Percentiles rank a stretch among this genome's conserved stretches.
Evolutionary conservation across 2,329 filamentous ascomycete species (phyloP).

Genomic region (Penicillium sp.): DNA sequence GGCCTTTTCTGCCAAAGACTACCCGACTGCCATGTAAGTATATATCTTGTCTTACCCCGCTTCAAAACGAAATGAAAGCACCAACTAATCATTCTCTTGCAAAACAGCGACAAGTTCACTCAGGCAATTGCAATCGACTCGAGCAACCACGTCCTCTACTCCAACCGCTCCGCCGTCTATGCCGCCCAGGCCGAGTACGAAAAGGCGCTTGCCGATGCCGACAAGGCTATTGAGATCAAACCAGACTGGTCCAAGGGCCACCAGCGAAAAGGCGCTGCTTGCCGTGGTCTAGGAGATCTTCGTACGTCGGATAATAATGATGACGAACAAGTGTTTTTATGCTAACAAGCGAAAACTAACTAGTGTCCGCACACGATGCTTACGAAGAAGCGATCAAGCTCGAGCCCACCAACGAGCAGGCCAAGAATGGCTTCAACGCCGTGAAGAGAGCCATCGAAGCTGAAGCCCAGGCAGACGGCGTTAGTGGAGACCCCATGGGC

Average conservation of each 20-base stretch:
- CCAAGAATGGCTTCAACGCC: slow-evolving; percentile 83
- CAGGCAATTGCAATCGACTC: slow-evolving; percentile 89
- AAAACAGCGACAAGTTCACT: slow-evolving; percentile 82
- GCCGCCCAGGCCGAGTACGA: slow-evolving; percentile 90
- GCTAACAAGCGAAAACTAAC: slow-evolving; percentile 32
- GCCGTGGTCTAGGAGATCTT: slow-evolving; percentile 86
- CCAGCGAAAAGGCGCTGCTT: slow-evolving; percentile 88
- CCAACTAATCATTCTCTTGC: slow-evolving; percentile 11
- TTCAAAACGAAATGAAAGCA: background rate
- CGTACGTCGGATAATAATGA: slow-evolving; percentile 45
- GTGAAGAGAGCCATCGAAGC: slow-evolving; percentile 87
- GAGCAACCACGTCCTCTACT: slow-evolving; percentile 94
- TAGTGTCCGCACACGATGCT: slow-evolving; percentile 80
- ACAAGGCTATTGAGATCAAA: slow-evolving; percentile 92
- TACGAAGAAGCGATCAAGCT: slow-evolving; percentile 95
- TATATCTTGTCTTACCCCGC: slow-evolving; percentile 49
- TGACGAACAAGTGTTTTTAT: background rate
- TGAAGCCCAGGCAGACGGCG: slow-evolving; percentile 68
- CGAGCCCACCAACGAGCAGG: slow-evolving; percentile 87
- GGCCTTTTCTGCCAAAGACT: slow-evolving; percentile 97
- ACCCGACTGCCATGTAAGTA: slow-evolving; percentile 91
- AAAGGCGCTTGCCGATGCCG: slow-evolving; percentile 83
- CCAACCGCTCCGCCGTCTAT: slow-evolving; percentile 87
- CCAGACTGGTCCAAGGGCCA: slow-evolving; percentile 98
- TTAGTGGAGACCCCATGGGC: slow-evolving; percentile 68